Evolutionary conservation across 164 flowering plant species (phyloP).

Genomic region (Houttuynia cordata): DNA sequence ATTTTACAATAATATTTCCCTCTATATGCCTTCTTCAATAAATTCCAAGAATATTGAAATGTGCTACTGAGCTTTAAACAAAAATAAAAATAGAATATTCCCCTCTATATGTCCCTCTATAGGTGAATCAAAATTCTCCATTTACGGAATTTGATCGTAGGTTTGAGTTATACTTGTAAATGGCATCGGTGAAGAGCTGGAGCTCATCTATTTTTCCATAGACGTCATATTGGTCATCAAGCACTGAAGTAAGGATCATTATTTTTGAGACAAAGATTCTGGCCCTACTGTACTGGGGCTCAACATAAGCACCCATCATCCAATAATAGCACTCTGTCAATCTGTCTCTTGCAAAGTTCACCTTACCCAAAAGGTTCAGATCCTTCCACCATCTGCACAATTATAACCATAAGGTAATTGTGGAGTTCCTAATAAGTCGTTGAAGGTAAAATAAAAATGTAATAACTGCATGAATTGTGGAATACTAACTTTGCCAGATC

Average conservation of each 20-base stretch:
- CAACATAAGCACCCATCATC: not conserved
- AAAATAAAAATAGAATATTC: no score
- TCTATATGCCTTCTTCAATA: no score
- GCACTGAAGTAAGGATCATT: not conserved
- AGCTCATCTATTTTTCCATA: constrained; percentile 3
- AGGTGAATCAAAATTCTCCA: no score
- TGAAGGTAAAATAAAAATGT: not conserved
- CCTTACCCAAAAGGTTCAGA: not conserved
- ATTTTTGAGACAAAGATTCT: not conserved
- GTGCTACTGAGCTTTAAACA: no score
- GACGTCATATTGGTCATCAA: constrained; percentile 5
- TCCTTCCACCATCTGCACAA: constrained; percentile 1
- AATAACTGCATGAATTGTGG: no score
- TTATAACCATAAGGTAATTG: not conserved
- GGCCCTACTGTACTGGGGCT: constrained; percentile 1
- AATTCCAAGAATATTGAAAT: no score
- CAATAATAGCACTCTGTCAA: constrained; percentile 1
- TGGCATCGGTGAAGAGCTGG: constrained; percentile 1
- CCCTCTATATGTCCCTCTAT: no score
- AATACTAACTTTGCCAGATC: not conserved
- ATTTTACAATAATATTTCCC: no score
- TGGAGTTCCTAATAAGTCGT: no score
- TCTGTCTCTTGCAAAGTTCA: no score
- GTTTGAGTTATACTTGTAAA: not conserved
- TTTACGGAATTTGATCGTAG: no score